Evolutionary conservation across 768 basidiomycete species (phyloP), one percentile per base, ranked within the genome.

Genomic region (Psilocybe cyanescens): DNA sequence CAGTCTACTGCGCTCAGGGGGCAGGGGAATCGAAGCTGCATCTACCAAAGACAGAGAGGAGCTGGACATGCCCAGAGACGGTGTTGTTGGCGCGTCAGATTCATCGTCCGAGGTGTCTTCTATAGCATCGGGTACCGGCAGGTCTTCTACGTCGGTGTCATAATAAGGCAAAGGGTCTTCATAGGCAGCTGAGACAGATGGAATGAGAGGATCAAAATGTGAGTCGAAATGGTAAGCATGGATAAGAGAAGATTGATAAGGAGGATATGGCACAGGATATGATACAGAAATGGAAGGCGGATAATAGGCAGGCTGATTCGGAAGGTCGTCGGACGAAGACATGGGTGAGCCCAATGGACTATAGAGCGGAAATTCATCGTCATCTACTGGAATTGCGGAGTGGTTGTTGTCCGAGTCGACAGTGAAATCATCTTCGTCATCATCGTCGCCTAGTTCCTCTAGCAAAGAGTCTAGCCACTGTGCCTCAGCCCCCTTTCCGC

Each of bases 31-130:
- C 58, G 82, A 80, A 57, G 83, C 78, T 52, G 83, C 77, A 70
- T 86, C 83, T 47, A 79, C 65, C 55, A 84, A 77, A 57, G 80
- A 79, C 62, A 86, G 72, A 51, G 86, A 83, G 16, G 86, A 82
- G 65, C 78, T 80, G 45, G 89, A 89, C 64, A 80, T 80, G 66
- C 82, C 80, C 50, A 85, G 66, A 45, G 84, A 87, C 51, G 88
- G 89, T 6, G 89, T 87, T 8, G 83, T 82, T 8, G 80, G 83
- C 4, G 83, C 76, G 67, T 93, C 91, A 14, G 91, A 91, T 78
- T 92, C 92, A 77, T 93, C 91, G 76, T 93, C 92, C 48, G 91
- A 93, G 39, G 83, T 85, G 74, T 93, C 91, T 72, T 92, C 91
- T 81, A 92, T 90, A 45, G 90, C 86, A 69, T 92, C 91, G 47